Conservation (phyloP, 1,284 basidiomycete species). For the Fereydounia khargensis region DNA sequence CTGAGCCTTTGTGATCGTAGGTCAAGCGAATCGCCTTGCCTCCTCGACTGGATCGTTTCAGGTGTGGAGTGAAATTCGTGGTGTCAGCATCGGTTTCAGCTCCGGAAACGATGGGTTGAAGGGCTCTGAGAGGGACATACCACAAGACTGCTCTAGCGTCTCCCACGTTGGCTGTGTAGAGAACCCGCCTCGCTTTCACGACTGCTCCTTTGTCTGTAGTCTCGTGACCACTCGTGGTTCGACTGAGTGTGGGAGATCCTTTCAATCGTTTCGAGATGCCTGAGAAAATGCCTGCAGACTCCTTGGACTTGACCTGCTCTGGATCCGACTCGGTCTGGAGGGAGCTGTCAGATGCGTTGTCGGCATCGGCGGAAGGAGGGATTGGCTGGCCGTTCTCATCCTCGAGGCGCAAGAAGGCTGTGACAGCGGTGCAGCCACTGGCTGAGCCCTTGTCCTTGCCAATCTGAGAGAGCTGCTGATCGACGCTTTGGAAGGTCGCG, state of each 20-base stretch:
- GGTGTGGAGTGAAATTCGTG: too few relatives aligned
- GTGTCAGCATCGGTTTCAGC: too few relatives aligned
- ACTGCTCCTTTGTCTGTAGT: not conserved
- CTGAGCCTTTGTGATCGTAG: conserved; percentile 98
- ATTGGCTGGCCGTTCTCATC: conserved; percentile 61
- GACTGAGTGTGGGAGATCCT: too few relatives aligned
- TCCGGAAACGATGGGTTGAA: not conserved
- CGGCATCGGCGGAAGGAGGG: not conserved
- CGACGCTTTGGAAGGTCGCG: conserved; percentile 87
- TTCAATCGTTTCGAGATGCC: too few relatives aligned
- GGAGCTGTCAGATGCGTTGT: not conserved
- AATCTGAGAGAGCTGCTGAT: conserved; percentile 74
- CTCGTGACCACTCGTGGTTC: too few relatives aligned
- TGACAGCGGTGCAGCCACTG: conserved; percentile 95
- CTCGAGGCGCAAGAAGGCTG: conserved; percentile 94
- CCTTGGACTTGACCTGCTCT: too few relatives aligned
- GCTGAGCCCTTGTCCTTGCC: conserved; percentile 86
- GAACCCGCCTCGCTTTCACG: conserved; percentile 66
- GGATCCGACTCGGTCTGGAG: too few relatives aligned
- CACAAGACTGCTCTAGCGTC: conserved; percentile 86
- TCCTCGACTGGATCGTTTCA: conserved; percentile 68
- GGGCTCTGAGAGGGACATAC: conserved; percentile 20
- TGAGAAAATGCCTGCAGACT: too few relatives aligned
- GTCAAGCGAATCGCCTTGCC: conserved; percentile 90
- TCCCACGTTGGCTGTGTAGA: conserved; percentile 96